These are phyloP conservation scores for Aspergillus steynii DNA, from an alignment of 495 filamentous ascomycete genomes.

Conservation along the genomic window DNA sequence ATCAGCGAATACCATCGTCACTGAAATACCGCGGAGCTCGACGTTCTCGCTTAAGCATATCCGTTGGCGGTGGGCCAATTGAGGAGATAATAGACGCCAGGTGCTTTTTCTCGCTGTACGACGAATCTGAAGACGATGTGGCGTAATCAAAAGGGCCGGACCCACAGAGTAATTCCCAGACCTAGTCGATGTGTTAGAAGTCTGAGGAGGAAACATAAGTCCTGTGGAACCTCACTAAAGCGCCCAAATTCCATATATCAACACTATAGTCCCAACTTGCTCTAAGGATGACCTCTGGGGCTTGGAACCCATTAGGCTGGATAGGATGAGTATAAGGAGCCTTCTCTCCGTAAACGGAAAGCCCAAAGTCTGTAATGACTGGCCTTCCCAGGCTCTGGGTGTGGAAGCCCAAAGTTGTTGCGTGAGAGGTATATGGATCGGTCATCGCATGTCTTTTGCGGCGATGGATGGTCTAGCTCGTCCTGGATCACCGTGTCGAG, in stretches of 20 bases:
- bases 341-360: constrained; percentile 28
- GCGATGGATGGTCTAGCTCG: constrained; percentile 30
- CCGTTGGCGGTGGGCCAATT: too few species aligned
- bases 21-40: too few species aligned
- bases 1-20: too few species aligned
- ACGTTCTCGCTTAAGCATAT: too few species aligned
- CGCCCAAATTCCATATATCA: constrained; percentile 43
- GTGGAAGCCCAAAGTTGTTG: constrained; percentile 24
- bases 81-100: too few species aligned
- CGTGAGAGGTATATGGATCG: constrained; percentile 38
- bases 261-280: constrained; percentile 36
- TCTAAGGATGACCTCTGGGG: constrained; percentile 42
- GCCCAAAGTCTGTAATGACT: constrained; percentile 43
- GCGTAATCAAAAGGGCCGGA: too few species aligned
- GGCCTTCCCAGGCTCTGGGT: constrained; percentile 18
- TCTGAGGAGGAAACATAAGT: too few species aligned
- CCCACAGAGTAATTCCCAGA: too few species aligned
- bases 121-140: too few species aligned
- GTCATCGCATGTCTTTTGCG: constrained; percentile 29
- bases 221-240: too few species aligned
- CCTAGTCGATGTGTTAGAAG: too few species aligned
- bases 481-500: constrained; percentile 29
- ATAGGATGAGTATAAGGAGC: constrained; percentile 30
- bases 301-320: constrained; percentile 35
- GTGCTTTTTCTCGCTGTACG: too few species aligned